Base-by-base conservation (phyloP, 805 yeast species). In the Wickerhamiella kazuoi region DNA sequence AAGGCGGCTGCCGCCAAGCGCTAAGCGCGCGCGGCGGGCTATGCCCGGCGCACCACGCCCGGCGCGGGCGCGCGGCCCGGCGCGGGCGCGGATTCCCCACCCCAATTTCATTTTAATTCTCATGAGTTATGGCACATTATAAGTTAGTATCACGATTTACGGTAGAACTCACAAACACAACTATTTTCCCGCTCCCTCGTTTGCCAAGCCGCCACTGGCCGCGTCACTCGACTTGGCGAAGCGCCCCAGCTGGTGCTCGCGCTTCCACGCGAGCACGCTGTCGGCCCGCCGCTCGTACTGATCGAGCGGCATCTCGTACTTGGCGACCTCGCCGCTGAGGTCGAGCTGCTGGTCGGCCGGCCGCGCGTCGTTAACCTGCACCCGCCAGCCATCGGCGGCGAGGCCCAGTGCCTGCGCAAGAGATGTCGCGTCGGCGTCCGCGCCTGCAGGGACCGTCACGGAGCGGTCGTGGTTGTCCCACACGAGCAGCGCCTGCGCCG, bases 211-310 rank as follows among this genome's bases (percentile, higher is more conserved):
- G n/a, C n/a, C n/a, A n/a, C n/a, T n/a, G n/a, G n/a, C 19, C 59
- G 50, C 41, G 57, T 55, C 32, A 55, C 17, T 57, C 11, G 46
- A 39, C 14, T 55, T 54, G 34, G 54, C 68, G 26, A 75, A 84
- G 37, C 86, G 62, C 0, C 96, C 95, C 20, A 82, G 59, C 41
- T 71, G 58, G 45, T 79, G 68, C 23, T 66, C 62, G 41, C 68
- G 65, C 54, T 86, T 87, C 94, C 94, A 86, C 40, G 67, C 68
- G 41, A 76, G 64, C 2, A 81, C 93, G 0, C 87, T 67, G 40
- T 77, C 72, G 3, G 57, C 38, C 42, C 79, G 64, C 35, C 61
- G 61, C 23, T 67, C 74, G 55, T 86, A 82, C 34, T 72, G 78
- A 31, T 65, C 71, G 29, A 74, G 76, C 2, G 71, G 59, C 53